These are phyloP conservation scores for Eragrostis nindensis DNA, from an alignment of 176 grass and related monocot species.

Conservation along the genomic window DNA sequence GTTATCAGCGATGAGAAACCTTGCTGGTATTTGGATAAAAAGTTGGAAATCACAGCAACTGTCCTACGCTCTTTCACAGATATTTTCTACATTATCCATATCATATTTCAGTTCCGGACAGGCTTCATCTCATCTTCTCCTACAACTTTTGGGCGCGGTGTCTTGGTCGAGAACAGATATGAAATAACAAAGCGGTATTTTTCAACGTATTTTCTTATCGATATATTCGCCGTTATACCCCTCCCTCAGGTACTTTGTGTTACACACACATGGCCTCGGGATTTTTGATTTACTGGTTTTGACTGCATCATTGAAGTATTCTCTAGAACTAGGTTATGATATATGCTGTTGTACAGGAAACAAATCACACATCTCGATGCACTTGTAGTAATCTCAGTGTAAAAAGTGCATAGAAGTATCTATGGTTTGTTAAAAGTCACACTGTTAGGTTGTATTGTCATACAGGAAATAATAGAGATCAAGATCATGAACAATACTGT, in stretches of 20 bases:
- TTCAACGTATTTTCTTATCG: slow-evolving; percentile 79
- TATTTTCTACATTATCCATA: slow-evolving; percentile 91
- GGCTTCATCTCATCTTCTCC: slow-evolving; percentile 82
- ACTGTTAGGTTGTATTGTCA: slow-evolving; percentile 6
- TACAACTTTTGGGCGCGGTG: slow-evolving; percentile 72
- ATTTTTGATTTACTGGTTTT: not conserved
- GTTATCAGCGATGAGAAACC: slow-evolving; percentile 48
- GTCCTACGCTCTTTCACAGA: slow-evolving; percentile 78
- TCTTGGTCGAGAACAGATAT: slow-evolving; percentile 65
- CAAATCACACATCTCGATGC: not conserved
- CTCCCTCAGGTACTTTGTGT: slow-evolving; percentile 78
- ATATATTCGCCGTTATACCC: slow-evolving; percentile 82
- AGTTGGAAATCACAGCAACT: slow-evolving; percentile 69
- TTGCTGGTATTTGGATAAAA: slow-evolving; percentile 80
- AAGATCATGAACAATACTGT: not conserved
- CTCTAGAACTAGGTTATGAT: not conserved
- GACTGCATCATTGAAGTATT: not conserved
- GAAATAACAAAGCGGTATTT: slow-evolving; percentile 75
- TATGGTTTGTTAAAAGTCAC: too few species aligned
- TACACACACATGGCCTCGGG: not conserved
- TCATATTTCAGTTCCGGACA: slow-evolving; percentile 89
- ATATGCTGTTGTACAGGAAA: not conserved
- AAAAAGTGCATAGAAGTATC: too few species aligned
- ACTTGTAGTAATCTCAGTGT: not conserved
- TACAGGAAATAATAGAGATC: not conserved